Percentiles rank a stretch among this genome's conserved stretches.
Conservation (phyloP, 164 flowering plant species). For the Cinnamomum chago region DNA sequence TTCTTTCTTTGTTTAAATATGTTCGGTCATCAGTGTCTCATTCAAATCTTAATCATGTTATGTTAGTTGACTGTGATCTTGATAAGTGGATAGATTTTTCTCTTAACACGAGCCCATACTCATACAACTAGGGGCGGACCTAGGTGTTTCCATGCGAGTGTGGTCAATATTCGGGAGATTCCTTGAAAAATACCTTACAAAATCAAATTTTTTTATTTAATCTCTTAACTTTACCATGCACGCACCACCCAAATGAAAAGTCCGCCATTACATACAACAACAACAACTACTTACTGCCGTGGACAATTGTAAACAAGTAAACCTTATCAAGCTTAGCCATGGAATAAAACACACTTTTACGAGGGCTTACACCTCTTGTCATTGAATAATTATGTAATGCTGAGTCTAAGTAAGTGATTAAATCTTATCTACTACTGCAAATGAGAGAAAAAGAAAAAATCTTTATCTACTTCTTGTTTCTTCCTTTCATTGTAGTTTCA, state of each 20-base stretch:
- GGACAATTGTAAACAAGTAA: not conserved
- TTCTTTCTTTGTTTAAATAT: not conserved
- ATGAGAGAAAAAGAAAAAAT: too few relatives aligned
- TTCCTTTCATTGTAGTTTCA: not conserved
- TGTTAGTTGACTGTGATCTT: not conserved
- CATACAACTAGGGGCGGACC: too few relatives aligned
- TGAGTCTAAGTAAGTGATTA: too few relatives aligned
- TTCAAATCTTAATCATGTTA: not conserved
- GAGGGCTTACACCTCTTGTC: not conserved
- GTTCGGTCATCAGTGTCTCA: not conserved
- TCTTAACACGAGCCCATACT: not conserved
- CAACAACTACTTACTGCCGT: not conserved
- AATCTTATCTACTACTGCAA: not conserved
- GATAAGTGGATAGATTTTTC: not conserved
- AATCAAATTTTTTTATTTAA: too few relatives aligned
- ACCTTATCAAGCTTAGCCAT: not conserved
- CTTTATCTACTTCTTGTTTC: not conserved
- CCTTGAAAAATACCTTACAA: too few relatives aligned
- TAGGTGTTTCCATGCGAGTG: too few relatives aligned
- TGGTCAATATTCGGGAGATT: too few relatives aligned
- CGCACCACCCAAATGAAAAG: too few relatives aligned
- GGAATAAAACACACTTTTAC: not conserved
- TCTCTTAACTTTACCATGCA: too few relatives aligned
- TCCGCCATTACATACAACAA: too few relatives aligned
- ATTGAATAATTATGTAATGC: not conserved